Evolutionary conservation across 805 yeast genomes (phyloP).

Genomic region (Candida ovalis): DNA sequence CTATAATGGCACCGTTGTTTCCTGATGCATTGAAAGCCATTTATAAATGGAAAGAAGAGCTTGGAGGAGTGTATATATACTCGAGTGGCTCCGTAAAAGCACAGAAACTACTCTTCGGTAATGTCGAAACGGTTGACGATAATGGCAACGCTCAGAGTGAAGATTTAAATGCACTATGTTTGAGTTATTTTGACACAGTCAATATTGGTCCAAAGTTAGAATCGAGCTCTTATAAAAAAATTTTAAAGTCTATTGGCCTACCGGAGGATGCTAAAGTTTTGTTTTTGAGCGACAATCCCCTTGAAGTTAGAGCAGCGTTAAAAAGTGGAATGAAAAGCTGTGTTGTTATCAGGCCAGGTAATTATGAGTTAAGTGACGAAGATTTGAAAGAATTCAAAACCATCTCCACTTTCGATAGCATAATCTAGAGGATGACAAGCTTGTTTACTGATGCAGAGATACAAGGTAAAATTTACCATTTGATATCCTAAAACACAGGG

Average conservation of each 20-base stretch:
- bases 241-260: slow-evolving; percentile 32
- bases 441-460: too few relatives aligned
- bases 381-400: slow-evolving; percentile 27
- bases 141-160: slow-evolving; percentile 35
- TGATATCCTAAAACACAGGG: background rate
- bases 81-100: slow-evolving; percentile 90
- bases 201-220: slow-evolving; percentile 75
- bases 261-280: slow-evolving; percentile 34
- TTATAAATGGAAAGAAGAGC: slow-evolving; percentile 33
- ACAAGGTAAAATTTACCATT: too few relatives aligned
- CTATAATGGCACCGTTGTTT: slow-evolving; percentile 72
- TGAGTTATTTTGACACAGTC: slow-evolving; percentile 80
- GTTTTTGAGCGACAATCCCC: slow-evolving; percentile 77
- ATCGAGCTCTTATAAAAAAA: slow-evolving; percentile 52
- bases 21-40: slow-evolving; percentile 65
- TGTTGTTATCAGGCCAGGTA: slow-evolving; percentile 74
- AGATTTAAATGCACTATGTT: slow-evolving; percentile 51
- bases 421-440: too few relatives aligned
- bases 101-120: slow-evolving; percentile 70
- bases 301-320: slow-evolving; percentile 74
- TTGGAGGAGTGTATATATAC: slow-evolving; percentile 57
- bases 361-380: slow-evolving; percentile 43
- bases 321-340: slow-evolving; percentile 56
- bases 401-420: slow-evolving; percentile 29
- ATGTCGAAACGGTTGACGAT: slow-evolving; percentile 43